Evolutionary conservation across 176 grass and related monocot species (phyloP).

Genomic region (Rhynchospora pubera): DNA sequence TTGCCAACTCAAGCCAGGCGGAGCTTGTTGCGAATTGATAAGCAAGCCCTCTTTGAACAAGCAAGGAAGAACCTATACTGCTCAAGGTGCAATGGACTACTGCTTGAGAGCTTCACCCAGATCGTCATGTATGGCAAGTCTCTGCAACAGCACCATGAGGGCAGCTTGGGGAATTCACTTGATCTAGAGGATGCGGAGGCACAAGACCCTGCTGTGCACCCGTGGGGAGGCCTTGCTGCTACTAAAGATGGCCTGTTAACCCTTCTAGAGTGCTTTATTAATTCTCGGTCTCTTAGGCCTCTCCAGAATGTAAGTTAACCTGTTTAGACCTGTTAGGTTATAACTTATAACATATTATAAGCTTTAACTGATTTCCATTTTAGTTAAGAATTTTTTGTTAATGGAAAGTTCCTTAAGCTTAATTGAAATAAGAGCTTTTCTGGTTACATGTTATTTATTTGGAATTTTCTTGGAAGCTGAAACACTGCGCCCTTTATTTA

Average conservation of each 20-base stretch:
- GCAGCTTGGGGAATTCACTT: slow-evolving; percentile 23
- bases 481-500: not conserved
- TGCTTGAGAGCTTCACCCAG: slow-evolving; percentile 85
- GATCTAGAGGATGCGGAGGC: slow-evolving; percentile 29
- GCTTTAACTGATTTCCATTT: not conserved
- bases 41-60: slow-evolving; percentile 90
- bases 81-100: slow-evolving; percentile 87
- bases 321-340: not conserved
- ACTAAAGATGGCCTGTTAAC: slow-evolving; percentile 86
- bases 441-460: not conserved
- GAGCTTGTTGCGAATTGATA: slow-evolving; percentile 75
- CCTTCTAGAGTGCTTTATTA: slow-evolving; percentile 75
- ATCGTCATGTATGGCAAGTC: slow-evolving; percentile 70
- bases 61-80: slow-evolving; percentile 87
- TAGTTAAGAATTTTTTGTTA: slow-evolving; percentile 17
- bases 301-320: slow-evolving; percentile 75
- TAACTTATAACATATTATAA: not conserved
- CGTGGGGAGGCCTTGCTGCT: slow-evolving; percentile 80
- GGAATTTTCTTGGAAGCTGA: not conserved
- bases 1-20: slow-evolving; percentile 54
- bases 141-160: slow-evolving; percentile 34
- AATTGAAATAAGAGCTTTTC: not conserved
- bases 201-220: slow-evolving; percentile 62
- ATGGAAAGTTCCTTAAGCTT: slow-evolving; percentile 6
- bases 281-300: slow-evolving; percentile 51